Evolutionary conservation across 148 eudicot species (phyloP), one percentile per base, ranked within the genome.

Genomic region (Polygonum maritimum): DNA sequence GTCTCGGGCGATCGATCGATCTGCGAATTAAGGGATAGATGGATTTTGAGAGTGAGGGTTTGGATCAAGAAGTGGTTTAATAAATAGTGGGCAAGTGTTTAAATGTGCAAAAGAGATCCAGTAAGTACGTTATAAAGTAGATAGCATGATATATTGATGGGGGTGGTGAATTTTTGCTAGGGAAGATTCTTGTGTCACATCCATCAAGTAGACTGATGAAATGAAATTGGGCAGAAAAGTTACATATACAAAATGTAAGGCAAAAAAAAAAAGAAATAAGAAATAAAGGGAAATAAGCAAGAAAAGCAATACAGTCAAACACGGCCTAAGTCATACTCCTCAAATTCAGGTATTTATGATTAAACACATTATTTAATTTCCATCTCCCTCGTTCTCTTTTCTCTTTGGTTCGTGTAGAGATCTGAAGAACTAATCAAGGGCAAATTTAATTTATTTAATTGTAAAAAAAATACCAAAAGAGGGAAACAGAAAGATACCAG

Each of bases 111-210:
- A 15, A 60, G 36, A 60, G 69, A 60, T 9, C 1, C 0, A 44
- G 44, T 5, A 40, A 2, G 44, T 1, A 57, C 63, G 63, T 57
- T 57, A 57, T 57, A 22, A 19, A 22, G 47, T 49, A 2, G 2
- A 49, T 49, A 49, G 1, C 55, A 49, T 49, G 55, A 49, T 49
- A 14, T 49, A 49, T 49, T 49, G 5, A 15, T 49, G 19, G 16
- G 19, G 55, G 55, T 49, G 55, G 55, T 49, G 16, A 49, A 54
- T 54, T 54, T 21, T 8, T 2, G 38, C 31, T 60, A 31, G 69
- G 36, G 69, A 60, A 60, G 69, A 60, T 60, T 60, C 69, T 60
- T 31, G 36, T 22, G 69, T 60, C 69, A 26, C 69, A 60, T 60
- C 69, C 21, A 57, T 57, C 63, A 57, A 57, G 9, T 21, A 57